Evolutionary conservation across 108 stramenopile genomes (phyloP).

Genomic region (Nitzschia sp.): DNA sequence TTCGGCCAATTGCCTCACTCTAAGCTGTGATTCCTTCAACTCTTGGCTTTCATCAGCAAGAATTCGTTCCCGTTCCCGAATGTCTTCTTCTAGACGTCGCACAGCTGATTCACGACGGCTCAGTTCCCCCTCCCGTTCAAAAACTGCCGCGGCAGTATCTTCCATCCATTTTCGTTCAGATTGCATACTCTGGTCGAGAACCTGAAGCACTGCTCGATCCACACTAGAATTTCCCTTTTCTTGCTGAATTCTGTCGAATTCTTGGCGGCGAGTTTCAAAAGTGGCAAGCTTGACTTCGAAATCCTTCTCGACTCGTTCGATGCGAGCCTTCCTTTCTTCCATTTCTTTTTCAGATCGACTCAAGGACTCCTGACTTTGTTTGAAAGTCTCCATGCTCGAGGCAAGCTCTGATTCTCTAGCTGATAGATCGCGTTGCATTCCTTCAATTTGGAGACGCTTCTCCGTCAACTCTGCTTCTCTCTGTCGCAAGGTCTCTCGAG

Average conservation of each 20-base stretch:
- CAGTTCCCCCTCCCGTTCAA: constrained; percentile 37
- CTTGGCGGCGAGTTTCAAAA: background rate
- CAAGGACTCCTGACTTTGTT: background rate
- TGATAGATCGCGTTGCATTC: background rate
- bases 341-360: background rate
- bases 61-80: constrained; percentile 26
- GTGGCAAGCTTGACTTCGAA: background rate
- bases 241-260: constrained; percentile 10
- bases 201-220: constrained; percentile 34
- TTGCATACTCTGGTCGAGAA: constrained; percentile 41
- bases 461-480: constrained; percentile 24
- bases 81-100: constrained; percentile 34
- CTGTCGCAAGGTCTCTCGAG: constrained; percentile 14
- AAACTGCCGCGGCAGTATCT: constrained; percentile 43
- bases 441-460: constrained; percentile 28
- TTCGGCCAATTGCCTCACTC: constrained; percentile 33
- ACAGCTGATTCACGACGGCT: constrained; percentile 24
- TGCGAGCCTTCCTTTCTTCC: background rate
- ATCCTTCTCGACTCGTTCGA: background rate
- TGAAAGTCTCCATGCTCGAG: background rate
- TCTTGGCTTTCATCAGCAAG: constrained; percentile 16
- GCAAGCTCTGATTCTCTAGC: constrained; percentile 18
- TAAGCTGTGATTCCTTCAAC: constrained; percentile 17
- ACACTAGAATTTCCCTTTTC: constrained; percentile 8
- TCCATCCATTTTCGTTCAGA: constrained; percentile 46